Evolutionary conservation across 2,329 filamentous ascomycete genomes (phyloP).

Genomic region (Colletotrichum spaethianum): DNA sequence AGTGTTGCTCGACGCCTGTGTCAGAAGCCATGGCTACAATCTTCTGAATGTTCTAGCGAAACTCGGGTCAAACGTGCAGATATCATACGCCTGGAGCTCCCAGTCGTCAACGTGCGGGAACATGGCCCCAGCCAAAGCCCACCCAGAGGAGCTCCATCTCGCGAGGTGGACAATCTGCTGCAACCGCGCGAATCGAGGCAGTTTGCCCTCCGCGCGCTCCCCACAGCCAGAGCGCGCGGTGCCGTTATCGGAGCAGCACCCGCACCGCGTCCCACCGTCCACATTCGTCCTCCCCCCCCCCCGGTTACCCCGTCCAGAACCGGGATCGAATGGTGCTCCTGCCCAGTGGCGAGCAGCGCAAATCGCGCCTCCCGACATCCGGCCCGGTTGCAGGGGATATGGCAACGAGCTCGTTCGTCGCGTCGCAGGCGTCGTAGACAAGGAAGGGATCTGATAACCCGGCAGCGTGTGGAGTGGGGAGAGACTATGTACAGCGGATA

Average conservation of each 20-base stretch:
- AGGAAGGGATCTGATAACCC: neutral
- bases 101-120: neutral
- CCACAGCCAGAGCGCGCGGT: neutral
- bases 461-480: neutral
- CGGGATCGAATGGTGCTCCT: neutral
- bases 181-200: slow-evolving; percentile 7
- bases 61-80: neutral
- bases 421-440: no score
- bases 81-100: neutral
- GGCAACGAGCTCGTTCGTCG: neutral
- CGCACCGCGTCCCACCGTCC: neutral
- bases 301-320: neutral
- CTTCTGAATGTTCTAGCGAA: neutral
- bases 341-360: neutral
- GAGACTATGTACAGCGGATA: neutral
- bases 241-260: slow-evolving; percentile 20
- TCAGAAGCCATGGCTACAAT: neutral
- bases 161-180: neutral
- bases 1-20: neutral
- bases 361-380: slow-evolving; percentile 1
- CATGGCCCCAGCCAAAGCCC: neutral
- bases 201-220: neutral
- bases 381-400: slow-evolving; percentile 1
- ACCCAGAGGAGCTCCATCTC: neutral
- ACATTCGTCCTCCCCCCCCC: neutral